A percentile compares a stretch with the other conserved stretches of the same genome.
These are phyloP conservation scores for Hippophae gyantsensis DNA, from an alignment of 306 rosid genomes.

Conservation along the genomic window DNA sequence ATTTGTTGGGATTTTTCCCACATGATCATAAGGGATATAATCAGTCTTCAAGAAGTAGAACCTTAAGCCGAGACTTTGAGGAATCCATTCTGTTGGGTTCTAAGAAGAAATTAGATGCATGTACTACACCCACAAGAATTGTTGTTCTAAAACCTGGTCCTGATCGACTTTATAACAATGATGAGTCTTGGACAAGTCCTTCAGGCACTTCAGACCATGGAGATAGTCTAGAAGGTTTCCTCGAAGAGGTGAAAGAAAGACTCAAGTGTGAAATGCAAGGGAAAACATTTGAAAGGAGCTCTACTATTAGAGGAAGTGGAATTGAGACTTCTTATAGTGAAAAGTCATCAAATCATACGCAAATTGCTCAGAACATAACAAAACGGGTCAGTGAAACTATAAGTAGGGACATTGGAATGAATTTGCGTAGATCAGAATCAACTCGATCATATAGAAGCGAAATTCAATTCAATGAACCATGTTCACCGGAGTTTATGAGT, in stretches of 20 bases:
- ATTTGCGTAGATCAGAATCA: constrained; percentile 56
- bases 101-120: constrained; percentile 27
- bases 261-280: constrained; percentile 75
- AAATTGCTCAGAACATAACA: constrained; percentile 60
- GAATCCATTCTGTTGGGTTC: constrained; percentile 43
- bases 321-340: constrained; percentile 69
- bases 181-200: constrained; percentile 51
- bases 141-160: constrained; percentile 90
- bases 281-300: constrained; percentile 42
- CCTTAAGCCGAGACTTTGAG: constrained; percentile 67
- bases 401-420: constrained; percentile 50
- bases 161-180: constrained; percentile 47
- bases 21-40: constrained; percentile 28
- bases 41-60: constrained; percentile 52
- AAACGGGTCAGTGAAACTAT: constrained; percentile 65
- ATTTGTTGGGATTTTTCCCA: constrained; percentile 27
- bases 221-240: constrained; percentile 79
- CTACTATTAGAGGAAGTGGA: constrained; percentile 66
- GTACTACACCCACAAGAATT: constrained; percentile 57
- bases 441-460: constrained; percentile 62
- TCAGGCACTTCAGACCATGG: constrained; percentile 47
- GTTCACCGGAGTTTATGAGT: constrained; percentile 52
- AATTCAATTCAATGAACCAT: constrained; percentile 41
- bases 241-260: constrained; percentile 85
- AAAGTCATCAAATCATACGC: constrained; percentile 64